Percentiles rank a stretch among this genome's conserved stretches.
These are phyloP conservation scores for Trichoderma semiorbis DNA, from an alignment of 2,329 filamentous ascomycete genomes.

Conservation along the genomic window DNA sequence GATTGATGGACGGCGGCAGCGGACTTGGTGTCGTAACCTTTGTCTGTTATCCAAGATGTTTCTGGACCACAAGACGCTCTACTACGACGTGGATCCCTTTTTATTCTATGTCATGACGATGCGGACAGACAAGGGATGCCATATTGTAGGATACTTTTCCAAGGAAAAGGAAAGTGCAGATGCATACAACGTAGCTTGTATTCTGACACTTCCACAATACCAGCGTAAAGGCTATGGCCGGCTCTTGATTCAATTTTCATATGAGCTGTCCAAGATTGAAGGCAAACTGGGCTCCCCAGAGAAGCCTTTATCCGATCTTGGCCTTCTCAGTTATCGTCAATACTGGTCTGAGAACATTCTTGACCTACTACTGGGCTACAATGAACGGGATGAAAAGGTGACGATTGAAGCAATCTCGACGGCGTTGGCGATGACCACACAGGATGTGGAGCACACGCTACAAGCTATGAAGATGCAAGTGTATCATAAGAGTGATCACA, in stretches of 20 bases:
- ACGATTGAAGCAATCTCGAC: slow-evolving; percentile 83
- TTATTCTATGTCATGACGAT: slow-evolving; percentile 98
- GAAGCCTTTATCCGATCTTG: slow-evolving; percentile 91
- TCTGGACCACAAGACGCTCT: slow-evolving; percentile 94
- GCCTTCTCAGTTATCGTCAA: slow-evolving; percentile 88
- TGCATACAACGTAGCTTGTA: slow-evolving; percentile 97
- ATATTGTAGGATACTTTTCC: slow-evolving; percentile 98
- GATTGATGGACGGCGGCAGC: slow-evolving; percentile 89
- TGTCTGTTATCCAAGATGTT: slow-evolving; percentile 96
- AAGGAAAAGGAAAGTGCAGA: slow-evolving; percentile 98
- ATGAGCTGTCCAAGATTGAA: slow-evolving; percentile 93
- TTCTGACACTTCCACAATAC: slow-evolving; percentile 92
- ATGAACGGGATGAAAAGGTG: slow-evolving; percentile 65
- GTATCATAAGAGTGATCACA: slow-evolving; percentile 94
- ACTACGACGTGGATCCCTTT: slow-evolving; percentile 99
- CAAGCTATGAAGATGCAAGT: slow-evolving; percentile 93
- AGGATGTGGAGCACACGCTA: slow-evolving; percentile 91
- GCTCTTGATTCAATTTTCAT: slow-evolving; percentile 93
- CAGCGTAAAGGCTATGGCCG: slow-evolving; percentile 93
- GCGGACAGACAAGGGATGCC: slow-evolving; percentile 82
- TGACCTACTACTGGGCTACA: slow-evolving; percentile 73
- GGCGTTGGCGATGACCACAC: slow-evolving; percentile 88
- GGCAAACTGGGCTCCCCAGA: slow-evolving; percentile 93
- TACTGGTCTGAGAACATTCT: slow-evolving; percentile 97
- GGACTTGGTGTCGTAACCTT: slow-evolving; percentile 94